phyloP scores from a whole-genome alignment of 2,329 filamentous ascomycete genomes.

The Cladosporium sp. region DNA sequence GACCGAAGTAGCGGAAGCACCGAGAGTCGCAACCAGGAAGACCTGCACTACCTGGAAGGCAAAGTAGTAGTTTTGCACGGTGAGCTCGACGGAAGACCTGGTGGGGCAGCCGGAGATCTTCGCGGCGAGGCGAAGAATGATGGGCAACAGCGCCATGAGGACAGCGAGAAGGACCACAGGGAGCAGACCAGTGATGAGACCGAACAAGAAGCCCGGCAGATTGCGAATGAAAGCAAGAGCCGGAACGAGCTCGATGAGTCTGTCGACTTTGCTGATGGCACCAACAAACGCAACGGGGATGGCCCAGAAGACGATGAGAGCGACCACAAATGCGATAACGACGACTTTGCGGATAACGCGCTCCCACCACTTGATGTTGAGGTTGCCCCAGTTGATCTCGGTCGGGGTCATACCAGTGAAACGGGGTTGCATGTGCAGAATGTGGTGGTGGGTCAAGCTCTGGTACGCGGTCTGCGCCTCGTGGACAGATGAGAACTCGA shows the following conservation, averaged over 20 bases:
- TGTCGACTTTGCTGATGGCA: constrained; percentile 74
- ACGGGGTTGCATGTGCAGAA: constrained; percentile 78
- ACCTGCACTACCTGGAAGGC: constrained; percentile 86
- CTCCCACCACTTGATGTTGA: constrained; percentile 83
- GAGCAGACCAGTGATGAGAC: constrained; percentile 77
- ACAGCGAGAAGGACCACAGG: constrained; percentile 73
- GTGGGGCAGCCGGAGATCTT: constrained; percentile 76
- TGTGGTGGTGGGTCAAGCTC: constrained; percentile 77
- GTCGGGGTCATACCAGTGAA: constrained; percentile 75
- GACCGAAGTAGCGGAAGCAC: constrained; percentile 71
- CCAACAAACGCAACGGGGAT: constrained; percentile 74
- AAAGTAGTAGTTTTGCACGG: constrained; percentile 88
- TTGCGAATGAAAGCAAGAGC: constrained; percentile 40
- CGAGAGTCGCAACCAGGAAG: constrained; percentile 78
- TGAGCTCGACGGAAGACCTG: constrained; percentile 72
- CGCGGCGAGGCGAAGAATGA: constrained; percentile 74
- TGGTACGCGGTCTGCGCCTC: constrained; percentile 85
- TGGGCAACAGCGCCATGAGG: constrained; percentile 78
- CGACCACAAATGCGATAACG: constrained; percentile 65
- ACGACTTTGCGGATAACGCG: constrained; percentile 64
- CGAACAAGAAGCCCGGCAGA: constrained; percentile 65
- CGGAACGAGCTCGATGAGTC: constrained; percentile 34
- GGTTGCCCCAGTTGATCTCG: constrained; percentile 82
- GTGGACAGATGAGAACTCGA: constrained; percentile 78
- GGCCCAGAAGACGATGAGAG: constrained; percentile 81